Evolutionary conservation across 164 flowering plant species (phyloP), one percentile per base, ranked within the genome.

Genomic region (Hamamelis virginiana): DNA sequence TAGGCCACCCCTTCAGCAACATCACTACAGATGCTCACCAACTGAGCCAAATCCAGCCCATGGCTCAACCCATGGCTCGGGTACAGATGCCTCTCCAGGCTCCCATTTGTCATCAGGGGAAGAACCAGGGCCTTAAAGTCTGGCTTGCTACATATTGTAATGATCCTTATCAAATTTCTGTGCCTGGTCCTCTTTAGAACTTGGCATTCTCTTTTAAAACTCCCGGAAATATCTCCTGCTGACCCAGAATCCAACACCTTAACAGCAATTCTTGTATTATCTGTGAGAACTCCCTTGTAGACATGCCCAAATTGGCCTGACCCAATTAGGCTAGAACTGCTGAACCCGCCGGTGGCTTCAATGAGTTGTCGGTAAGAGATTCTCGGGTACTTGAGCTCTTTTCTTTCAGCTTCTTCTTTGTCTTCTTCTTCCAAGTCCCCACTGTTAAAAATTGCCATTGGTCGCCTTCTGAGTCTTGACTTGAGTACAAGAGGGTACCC

Each of bases 71-170:
- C 75, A 5, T 80, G 79, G 59, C 74, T 67, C 0, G 89, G 88
- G 67, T 89, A 88, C 5, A 94, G 70, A 78, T 87, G 89, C 57
- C 78, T 82, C 75, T 94, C 98, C 53, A 91, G 72, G 88, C 91
- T 91, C 46, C 98, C 98, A 64, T 94, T 94, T 1, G 87, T 52
- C 98, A 94, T 94, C 65, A 94, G 66, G 0, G 97, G 98, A 45
- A 94, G 85, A 25, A 91, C 91, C 22, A 91, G 81, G 10, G 98
- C 97, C 77, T 90, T 94, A 19, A 94, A 94, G 58, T 87, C 94
- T 9, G 91, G 91, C 73, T 75, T 83, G 65, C 91, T 90, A 72
- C 98, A 94, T 5, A 81, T 78, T 59, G 96, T 90, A 45, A 94
- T 86, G 76, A 91, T 89, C 78, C 80, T 89, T 11, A 94, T 88